Conservation (phyloP, 495 filamentous ascomycete species). For the Pyronema omphalodes region DNA sequence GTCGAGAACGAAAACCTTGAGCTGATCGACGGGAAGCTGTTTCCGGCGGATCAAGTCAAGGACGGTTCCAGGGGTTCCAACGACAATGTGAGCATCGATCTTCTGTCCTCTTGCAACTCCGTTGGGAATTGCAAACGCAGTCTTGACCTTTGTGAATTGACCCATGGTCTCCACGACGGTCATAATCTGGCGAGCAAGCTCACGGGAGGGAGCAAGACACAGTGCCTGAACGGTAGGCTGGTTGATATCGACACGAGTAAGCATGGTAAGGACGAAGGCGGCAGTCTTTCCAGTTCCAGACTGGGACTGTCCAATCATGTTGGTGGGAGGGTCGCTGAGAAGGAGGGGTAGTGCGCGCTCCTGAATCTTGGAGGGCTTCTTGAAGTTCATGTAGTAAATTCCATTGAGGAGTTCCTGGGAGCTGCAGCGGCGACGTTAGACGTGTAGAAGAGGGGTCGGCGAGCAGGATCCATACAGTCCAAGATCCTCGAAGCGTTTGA, state of each 20-base stretch:
- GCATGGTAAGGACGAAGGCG: constrained; percentile 83
- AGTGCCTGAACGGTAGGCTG: constrained; percentile 54
- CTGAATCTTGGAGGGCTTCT: constrained; percentile 91
- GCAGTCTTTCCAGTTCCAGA: constrained; percentile 97
- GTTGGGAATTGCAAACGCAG: constrained; percentile 59
- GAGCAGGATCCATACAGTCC: constrained; percentile 43
- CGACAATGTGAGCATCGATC: constrained; percentile 57
- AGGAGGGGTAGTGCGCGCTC: constrained; percentile 84
- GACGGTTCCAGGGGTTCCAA: constrained; percentile 84
- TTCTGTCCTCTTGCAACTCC: constrained; percentile 41
- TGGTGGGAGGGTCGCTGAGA: constrained; percentile 60
- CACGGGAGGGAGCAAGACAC: constrained; percentile 78
- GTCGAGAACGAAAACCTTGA: constrained; percentile 70
- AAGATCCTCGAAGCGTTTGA: constrained; percentile 68
- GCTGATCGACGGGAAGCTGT: constrained; percentile 39
- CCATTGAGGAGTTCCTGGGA: constrained; percentile 33
- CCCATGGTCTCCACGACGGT: constrained; percentile 67
- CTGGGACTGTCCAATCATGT: constrained; percentile 94
- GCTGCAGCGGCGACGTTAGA: constrained; percentile 13
- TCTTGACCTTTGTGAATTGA: constrained; percentile 47
- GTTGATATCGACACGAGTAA: constrained; percentile 65
- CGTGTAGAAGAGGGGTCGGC: background rate
- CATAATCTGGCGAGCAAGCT: constrained; percentile 85
- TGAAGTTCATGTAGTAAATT: constrained; percentile 52
- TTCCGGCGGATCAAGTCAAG: constrained; percentile 64